Percentiles rank a stretch among this genome's conserved stretches.
These are phyloP conservation scores for Xylariales sp. DNA, from an alignment of 2,329 filamentous ascomycete species.

Conservation along the genomic window DNA sequence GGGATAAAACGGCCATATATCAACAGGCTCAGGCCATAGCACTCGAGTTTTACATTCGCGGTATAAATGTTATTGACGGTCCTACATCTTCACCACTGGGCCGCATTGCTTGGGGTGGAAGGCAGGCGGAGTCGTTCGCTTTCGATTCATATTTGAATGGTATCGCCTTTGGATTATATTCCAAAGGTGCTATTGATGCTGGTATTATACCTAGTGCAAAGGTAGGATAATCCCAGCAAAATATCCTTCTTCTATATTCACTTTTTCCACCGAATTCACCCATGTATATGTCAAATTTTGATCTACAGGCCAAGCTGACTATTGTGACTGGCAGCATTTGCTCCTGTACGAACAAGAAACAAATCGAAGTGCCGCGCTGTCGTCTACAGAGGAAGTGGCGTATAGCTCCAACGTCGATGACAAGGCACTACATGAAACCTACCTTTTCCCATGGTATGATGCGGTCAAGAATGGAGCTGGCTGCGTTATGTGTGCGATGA, in stretches of 20 bases:
- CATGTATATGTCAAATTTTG: neutral
- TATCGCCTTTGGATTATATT: constrained; percentile 68
- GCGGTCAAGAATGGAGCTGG: constrained; percentile 74
- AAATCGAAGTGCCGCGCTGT: too few species aligned
- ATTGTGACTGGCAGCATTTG: constrained; percentile 43
- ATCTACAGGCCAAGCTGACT: too few species aligned
- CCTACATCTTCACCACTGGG: constrained; percentile 78
- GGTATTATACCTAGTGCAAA: constrained; percentile 43
- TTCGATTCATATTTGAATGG: constrained; percentile 79
- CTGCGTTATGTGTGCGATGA: constrained; percentile 72
- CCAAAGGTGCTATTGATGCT: constrained; percentile 57
- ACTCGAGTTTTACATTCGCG: constrained; percentile 61
- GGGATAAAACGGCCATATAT: constrained; percentile 80
- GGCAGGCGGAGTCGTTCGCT: constrained; percentile 88
- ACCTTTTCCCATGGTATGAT: constrained; percentile 83
- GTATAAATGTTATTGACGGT: constrained; percentile 67
- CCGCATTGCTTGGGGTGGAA: constrained; percentile 73
- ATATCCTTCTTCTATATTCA: too few species aligned
- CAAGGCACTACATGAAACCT: constrained; percentile 60
- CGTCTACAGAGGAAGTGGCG: constrained; percentile 1
- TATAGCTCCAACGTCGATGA: constrained; percentile 16
- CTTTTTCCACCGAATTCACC: neutral
- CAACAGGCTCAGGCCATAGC: constrained; percentile 71
- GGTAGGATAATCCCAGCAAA: neutral
- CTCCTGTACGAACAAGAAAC: constrained; percentile 9